A percentile compares a stretch with the other conserved stretches of the same genome.
Conservation (phyloP, 169 alveolate genomes). For the Eimeria zaria region DNA sequence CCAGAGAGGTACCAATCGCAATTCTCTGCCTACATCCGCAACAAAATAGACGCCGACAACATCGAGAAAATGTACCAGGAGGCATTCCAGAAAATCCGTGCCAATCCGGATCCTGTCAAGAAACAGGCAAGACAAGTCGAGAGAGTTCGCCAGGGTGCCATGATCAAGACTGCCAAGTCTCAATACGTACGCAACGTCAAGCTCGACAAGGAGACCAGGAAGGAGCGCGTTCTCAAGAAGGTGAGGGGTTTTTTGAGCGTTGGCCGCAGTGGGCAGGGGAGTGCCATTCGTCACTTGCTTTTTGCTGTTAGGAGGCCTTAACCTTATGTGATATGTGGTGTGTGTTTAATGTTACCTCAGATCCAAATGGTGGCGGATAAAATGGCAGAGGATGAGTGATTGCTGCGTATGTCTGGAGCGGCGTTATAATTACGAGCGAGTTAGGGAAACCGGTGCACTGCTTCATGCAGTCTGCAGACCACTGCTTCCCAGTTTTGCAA, state of each 20-base stretch:
- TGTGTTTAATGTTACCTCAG: not conserved
- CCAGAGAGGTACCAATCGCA: slow-evolving; percentile 98
- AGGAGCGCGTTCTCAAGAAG: slow-evolving; percentile 96
- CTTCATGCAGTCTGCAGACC: not conserved
- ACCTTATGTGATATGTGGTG: not conserved
- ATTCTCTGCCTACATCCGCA: slow-evolving; percentile 97
- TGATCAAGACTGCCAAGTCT: slow-evolving; percentile 94
- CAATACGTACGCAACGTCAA: slow-evolving; percentile 96
- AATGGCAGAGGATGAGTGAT: slow-evolving; percentile 46
- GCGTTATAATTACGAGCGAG: not conserved
- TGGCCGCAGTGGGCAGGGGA: not conserved
- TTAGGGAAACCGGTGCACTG: not conserved
- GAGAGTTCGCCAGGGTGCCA: slow-evolving; percentile 93
- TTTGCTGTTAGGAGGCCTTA: not conserved
- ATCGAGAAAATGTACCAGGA: slow-evolving; percentile 98
- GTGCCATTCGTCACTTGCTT: too few relatives aligned
- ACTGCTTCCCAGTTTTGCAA: not conserved
- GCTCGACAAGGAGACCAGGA: slow-evolving; percentile 96
- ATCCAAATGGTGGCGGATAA: slow-evolving; percentile 52
- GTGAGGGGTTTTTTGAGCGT: slow-evolving; percentile 82
- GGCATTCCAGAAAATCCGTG: slow-evolving; percentile 98
- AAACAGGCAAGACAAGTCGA: slow-evolving; percentile 91
- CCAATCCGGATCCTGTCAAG: slow-evolving; percentile 96
- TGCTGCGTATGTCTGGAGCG: not conserved
- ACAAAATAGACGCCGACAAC: slow-evolving; percentile 96